phyloP scores from a whole-genome alignment of 148 eudicot species.

The Vaccinium myrtillus region DNA sequence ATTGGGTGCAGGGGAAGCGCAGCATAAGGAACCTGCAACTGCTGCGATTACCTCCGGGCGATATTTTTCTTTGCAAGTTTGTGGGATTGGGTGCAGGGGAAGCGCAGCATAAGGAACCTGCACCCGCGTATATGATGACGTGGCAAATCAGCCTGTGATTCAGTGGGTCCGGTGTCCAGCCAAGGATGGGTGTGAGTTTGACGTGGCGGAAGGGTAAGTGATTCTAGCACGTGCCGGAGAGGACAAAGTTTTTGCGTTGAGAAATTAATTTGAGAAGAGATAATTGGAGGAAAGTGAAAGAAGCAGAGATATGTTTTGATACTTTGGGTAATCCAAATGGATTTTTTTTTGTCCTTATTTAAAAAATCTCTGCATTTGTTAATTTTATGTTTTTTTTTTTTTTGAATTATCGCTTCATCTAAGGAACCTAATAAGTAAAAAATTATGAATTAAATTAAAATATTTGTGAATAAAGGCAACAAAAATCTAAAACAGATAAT shows the following conservation, averaged over 20 bases:
- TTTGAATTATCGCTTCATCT: too few relatives aligned
- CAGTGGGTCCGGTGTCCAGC: background rate
- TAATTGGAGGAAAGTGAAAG: background rate
- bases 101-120: background rate
- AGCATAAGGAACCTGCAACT: background rate
- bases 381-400: too few relatives aligned
- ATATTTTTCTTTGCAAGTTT: slow-evolving; percentile 8
- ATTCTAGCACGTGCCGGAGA: background rate
- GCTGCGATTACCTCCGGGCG: background rate
- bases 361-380: too few relatives aligned
- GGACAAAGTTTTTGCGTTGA: background rate
- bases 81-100: background rate
- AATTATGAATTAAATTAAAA: too few relatives aligned
- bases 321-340: too few relatives aligned
- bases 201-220: background rate
- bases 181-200: background rate
- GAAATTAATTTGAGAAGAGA: background rate
- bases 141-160: background rate
- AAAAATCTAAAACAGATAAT: too few relatives aligned
- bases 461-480: too few relatives aligned
- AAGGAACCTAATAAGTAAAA: too few relatives aligned
- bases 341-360: too few relatives aligned
- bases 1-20: background rate
- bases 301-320: too few relatives aligned
- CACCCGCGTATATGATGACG: background rate